Percentiles rank a stretch among this genome's conserved stretches.
phyloP scores from a whole-genome alignment of 129 eudicot genomes.

The Flaveria linearis region DNA sequence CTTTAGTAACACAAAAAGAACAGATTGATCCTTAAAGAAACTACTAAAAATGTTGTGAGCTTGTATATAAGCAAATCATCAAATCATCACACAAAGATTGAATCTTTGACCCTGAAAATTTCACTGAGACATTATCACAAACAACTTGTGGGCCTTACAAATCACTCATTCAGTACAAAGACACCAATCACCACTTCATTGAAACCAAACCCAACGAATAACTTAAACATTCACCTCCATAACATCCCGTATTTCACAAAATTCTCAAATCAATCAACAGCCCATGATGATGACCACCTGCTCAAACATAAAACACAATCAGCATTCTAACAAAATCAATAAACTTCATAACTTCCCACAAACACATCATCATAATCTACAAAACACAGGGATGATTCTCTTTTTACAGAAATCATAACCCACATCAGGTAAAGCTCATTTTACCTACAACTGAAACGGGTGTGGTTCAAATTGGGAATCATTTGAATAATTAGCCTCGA shows the following conservation, averaged over 20 bases:
- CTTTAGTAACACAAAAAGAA: background rate
- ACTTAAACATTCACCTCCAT: conserved; percentile 14
- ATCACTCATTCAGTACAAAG: background rate
- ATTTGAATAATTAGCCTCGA: conserved; percentile 33
- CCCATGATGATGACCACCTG: conserved; percentile 2
- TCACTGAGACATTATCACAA: conserved; percentile 18
- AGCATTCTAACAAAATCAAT: conserved; percentile 19
- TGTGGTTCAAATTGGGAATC: conserved; percentile 32
- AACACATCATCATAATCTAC: conserved; percentile 23
- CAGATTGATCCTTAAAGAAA: conserved; percentile 1
- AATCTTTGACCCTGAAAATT: conserved; percentile 31
- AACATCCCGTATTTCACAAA: background rate
- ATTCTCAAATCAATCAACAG: background rate
- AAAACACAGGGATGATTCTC: background rate
- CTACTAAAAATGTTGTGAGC: conserved; percentile 1
- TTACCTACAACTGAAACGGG: conserved; percentile 37
- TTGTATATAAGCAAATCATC: background rate
- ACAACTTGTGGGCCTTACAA: conserved; percentile 31
- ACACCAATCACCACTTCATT: conserved; percentile 1
- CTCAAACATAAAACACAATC: conserved; percentile 24
- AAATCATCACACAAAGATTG: conserved; percentile 18
- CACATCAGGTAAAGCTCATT: conserved; percentile 21
- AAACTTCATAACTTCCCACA: conserved; percentile 12
- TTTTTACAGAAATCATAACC: conserved; percentile 7
- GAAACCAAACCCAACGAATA: background rate